Evolutionary conservation across 2,329 filamentous ascomycete species (phyloP), one percentile per base, ranked within the genome.

Genomic region (Colletotrichum scovillei): DNA sequence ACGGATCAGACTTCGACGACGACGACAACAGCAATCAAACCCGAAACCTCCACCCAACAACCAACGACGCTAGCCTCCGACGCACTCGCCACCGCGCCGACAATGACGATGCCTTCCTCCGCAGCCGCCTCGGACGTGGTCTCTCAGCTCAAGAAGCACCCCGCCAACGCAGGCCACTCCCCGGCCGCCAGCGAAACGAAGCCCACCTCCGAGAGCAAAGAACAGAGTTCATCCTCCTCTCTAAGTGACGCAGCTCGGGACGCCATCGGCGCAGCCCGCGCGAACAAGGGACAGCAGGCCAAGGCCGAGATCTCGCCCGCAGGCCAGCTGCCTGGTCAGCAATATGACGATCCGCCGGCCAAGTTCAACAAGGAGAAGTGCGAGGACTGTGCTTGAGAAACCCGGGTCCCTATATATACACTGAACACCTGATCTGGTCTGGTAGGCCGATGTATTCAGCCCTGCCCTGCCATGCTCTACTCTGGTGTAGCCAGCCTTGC

Each of bases 281-380:
- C 68, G 32, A 75, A 75, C 55, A 75, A 71, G 58, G 74, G 74
- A 3, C 72, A 75, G 58, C 56, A 72, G 46, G 62, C 35, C 52
- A 69, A 57, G 16, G 32, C 64, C 11, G 60, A 75, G 28, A 28
- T 72, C 16, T 60, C 60, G 14, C 52, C 69, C 56, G 52, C 55
- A 12, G 63, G 42, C 14, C 42, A 67, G 32, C 26, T n/a, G 14
- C 53, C 56, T 22, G 19, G 55, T 7, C 42, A 60, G 30, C 26
- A 30, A 35, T 62, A 65, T 7, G 58, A 42, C 12, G 46, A 63
- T 19, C 19, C 35, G 12, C n/a, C 53, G 55, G 64, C 55, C 35
- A 64, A 69, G 53, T 30, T 52, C 14, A n/a, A 28, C 28, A 67
- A 67, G 63, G 59, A 65, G 8, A 64, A 38, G 14, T 75, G 74